Evolutionary conservation across 2,329 filamentous ascomycete genomes (phyloP).

Genomic region (Pseudopyricularia cyperi): DNA sequence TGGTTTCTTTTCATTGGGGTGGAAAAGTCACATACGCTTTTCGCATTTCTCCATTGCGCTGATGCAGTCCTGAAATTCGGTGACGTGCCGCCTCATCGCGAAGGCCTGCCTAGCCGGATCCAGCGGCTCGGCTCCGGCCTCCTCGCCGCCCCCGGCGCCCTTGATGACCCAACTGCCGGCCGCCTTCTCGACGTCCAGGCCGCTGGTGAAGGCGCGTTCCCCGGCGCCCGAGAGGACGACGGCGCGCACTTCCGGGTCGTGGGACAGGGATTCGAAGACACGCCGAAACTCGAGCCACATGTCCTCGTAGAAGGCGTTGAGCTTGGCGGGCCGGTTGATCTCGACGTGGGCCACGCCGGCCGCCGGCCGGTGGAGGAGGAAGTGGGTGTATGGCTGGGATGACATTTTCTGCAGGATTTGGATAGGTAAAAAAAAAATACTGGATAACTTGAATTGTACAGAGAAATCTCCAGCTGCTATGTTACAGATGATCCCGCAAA

Average conservation of each 20-base stretch:
- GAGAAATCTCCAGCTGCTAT: too few species aligned
- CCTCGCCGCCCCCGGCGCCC: constrained; percentile 14
- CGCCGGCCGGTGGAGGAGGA: constrained; percentile 41
- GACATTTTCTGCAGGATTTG: not conserved
- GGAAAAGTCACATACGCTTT: constrained; percentile 49
- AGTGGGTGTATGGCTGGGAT: not conserved
- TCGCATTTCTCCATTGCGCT: constrained; percentile 70
- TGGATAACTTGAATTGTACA: not conserved
- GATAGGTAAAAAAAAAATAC: too few species aligned
- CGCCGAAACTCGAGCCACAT: constrained; percentile 76
- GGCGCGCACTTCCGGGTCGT: constrained; percentile 58
- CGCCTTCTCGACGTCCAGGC: constrained; percentile 69
- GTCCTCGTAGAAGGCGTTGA: constrained; percentile 74
- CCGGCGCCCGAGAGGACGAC: constrained; percentile 74
- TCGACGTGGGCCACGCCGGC: constrained; percentile 82
- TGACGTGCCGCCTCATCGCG: constrained; percentile 52
- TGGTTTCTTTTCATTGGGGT: too few species aligned
- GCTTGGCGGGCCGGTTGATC: constrained; percentile 74
- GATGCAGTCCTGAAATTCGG: constrained; percentile 71
- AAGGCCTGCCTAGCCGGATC: constrained; percentile 56
- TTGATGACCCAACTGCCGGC: constrained; percentile 34
- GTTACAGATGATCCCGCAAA: too few species aligned
- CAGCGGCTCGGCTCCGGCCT: constrained; percentile 10
- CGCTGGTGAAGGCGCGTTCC: constrained; percentile 71
- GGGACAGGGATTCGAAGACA: constrained; percentile 61